A percentile compares a stretch with the other conserved stretches of the same genome.
These are phyloP conservation scores for Knufia fluminis DNA, from an alignment of 2,329 filamentous ascomycete species.

Conservation along the genomic window DNA sequence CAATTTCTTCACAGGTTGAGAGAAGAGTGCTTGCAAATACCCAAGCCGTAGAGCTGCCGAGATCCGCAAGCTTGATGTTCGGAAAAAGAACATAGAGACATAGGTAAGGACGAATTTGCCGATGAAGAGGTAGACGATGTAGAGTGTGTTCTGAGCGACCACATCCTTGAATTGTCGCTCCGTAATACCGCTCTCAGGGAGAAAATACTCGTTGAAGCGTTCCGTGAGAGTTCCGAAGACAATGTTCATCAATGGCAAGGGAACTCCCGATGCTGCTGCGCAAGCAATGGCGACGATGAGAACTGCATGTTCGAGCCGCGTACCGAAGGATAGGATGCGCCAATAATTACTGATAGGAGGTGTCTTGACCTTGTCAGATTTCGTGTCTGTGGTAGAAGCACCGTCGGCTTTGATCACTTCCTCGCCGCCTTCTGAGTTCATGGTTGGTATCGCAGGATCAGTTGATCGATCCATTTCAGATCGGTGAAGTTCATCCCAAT, in stretches of 20 bases:
- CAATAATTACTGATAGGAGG: constrained; percentile 23
- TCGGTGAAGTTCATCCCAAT: background rate
- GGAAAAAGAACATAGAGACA: constrained; percentile 43
- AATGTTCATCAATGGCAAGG: constrained; percentile 44
- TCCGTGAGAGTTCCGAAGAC: constrained; percentile 49
- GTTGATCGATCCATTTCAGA: background rate
- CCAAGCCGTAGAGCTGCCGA: constrained; percentile 42
- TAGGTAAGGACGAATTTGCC: constrained; percentile 48
- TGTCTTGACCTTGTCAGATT: constrained; percentile 13
- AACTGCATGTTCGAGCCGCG: constrained; percentile 14
- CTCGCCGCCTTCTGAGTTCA: constrained; percentile 5
- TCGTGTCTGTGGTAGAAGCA: constrained; percentile 3
- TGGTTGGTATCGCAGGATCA: background rate
- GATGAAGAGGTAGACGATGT: constrained; percentile 49
- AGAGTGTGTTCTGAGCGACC: constrained; percentile 37
- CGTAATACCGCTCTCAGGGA: constrained; percentile 33
- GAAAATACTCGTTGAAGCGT: constrained; percentile 49
- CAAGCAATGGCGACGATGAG: constrained; percentile 18
- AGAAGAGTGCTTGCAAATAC: constrained; percentile 42
- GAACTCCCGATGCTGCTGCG: constrained; percentile 12
- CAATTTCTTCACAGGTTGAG: constrained; percentile 41
- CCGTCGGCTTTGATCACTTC: constrained; percentile 8
- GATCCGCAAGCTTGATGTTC: constrained; percentile 42
- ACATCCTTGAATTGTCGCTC: constrained; percentile 41
- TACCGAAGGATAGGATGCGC: constrained; percentile 24